phyloP scores from a whole-genome alignment of 495 filamentous ascomycete genomes.

The Delitschia confertaspora region DNA sequence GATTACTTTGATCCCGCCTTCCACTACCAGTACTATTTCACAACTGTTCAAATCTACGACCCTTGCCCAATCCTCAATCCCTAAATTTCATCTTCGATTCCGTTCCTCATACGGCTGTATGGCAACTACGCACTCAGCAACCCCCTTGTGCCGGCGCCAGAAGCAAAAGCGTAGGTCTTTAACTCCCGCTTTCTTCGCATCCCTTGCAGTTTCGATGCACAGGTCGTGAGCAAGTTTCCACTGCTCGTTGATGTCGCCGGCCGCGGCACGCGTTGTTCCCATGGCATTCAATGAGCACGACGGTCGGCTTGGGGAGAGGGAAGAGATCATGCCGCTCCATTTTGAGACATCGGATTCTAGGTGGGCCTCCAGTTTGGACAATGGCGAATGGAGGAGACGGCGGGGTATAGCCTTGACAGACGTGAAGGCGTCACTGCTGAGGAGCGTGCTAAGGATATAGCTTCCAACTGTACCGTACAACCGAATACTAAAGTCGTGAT shows the following conservation, averaged over 20 bases:
- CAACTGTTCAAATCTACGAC: no score
- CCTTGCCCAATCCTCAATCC: not conserved
- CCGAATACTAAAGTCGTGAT: no score
- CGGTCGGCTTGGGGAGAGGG: constrained; percentile 48
- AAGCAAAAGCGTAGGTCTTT: constrained; percentile 63
- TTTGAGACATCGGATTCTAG: constrained; percentile 41
- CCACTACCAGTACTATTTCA: no score
- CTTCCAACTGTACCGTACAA: constrained; percentile 50
- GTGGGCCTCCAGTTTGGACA: constrained; percentile 45
- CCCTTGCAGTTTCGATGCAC: constrained; percentile 58
- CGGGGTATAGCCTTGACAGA: constrained; percentile 51
- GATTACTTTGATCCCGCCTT: no score
- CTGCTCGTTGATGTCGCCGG: constrained; percentile 62
- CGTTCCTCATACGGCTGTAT: not conserved
- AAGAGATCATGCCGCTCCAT: constrained; percentile 49
- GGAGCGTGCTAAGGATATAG: constrained; percentile 48
- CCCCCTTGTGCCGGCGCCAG: constrained; percentile 41
- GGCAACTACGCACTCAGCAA: not conserved
- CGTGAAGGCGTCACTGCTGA: constrained; percentile 38
- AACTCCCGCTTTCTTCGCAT: constrained; percentile 54
- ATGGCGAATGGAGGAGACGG: constrained; percentile 33
- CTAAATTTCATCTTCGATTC: not conserved
- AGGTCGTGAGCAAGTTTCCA: constrained; percentile 70
- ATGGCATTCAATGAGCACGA: constrained; percentile 55
- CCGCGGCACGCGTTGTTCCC: constrained; percentile 55